Percentiles rank a stretch among this genome's conserved stretches.
These are phyloP conservation scores for Cylindrotheca fusiformis DNA, from an alignment of 108 stramenopile genomes.

Conservation along the genomic window DNA sequence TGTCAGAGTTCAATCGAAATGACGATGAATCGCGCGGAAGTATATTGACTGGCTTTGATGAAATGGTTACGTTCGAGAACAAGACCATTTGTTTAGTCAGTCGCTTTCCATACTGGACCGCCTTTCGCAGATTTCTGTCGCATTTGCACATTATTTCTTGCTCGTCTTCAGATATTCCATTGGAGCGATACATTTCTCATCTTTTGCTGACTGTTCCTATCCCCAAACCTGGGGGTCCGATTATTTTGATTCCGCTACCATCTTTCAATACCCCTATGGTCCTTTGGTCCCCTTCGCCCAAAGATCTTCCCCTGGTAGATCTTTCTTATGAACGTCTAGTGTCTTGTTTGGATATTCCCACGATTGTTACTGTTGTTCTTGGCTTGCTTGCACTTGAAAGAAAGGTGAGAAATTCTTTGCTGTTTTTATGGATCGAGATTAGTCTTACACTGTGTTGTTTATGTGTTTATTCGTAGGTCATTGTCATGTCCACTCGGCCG, in stretches of 20 bases:
- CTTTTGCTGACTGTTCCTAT: slow-evolving; percentile 73
- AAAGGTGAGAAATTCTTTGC: no score
- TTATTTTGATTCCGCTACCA: slow-evolving; percentile 71
- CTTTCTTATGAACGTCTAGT: slow-evolving; percentile 71
- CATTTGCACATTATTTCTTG: slow-evolving; percentile 77
- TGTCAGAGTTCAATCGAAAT: not conserved
- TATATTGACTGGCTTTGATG: slow-evolving; percentile 66
- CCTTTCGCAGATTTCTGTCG: slow-evolving; percentile 78
- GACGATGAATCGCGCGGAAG: not conserved
- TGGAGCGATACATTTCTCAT: slow-evolving; percentile 85
- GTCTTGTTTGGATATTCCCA: slow-evolving; percentile 78
- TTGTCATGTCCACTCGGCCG: slow-evolving; percentile 75
- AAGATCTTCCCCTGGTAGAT: slow-evolving; percentile 79
- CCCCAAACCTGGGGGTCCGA: slow-evolving; percentile 79
- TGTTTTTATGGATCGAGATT: not conserved
- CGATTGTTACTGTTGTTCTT: slow-evolving; percentile 79
- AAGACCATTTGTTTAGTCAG: slow-evolving; percentile 85
- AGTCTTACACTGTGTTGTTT: not conserved
- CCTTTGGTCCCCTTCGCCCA: slow-evolving; percentile 64
- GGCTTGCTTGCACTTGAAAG: slow-evolving; percentile 79
- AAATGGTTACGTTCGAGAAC: slow-evolving; percentile 80
- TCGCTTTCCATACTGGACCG: slow-evolving; percentile 83
- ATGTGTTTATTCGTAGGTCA: slow-evolving; percentile 34
- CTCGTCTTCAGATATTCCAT: slow-evolving; percentile 68
- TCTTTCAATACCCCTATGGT: slow-evolving; percentile 75